These are phyloP conservation scores for Aspergillus sojae DNA, from an alignment of 2,329 filamentous ascomycete genomes.

Conservation along the genomic window DNA sequence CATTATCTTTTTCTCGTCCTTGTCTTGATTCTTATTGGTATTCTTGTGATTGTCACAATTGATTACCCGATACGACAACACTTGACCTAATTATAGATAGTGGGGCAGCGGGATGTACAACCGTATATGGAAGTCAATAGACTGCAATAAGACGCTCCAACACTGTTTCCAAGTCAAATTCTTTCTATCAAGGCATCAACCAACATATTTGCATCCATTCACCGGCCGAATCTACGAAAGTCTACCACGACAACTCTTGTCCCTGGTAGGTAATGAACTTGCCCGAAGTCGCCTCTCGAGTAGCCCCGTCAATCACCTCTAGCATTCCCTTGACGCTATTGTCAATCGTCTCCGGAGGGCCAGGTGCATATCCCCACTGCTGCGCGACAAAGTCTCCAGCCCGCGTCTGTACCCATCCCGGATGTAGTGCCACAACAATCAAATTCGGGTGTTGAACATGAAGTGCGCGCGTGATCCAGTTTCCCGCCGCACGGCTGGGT, in stretches of 20 bases:
- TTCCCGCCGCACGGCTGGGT: slow-evolving; percentile 25
- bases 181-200: neutral
- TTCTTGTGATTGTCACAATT: too few species aligned
- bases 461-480: slow-evolving; percentile 24
- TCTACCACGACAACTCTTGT: slow-evolving; percentile 23
- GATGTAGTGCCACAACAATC: slow-evolving; percentile 33
- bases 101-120: neutral
- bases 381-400: slow-evolving; percentile 33
- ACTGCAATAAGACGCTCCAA: neutral
- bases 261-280: slow-evolving; percentile 39
- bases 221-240: too few species aligned
- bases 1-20: too few species aligned
- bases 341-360: slow-evolving; percentile 33
- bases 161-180: neutral
- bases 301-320: slow-evolving; percentile 41
- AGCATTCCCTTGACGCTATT: slow-evolving; percentile 38
- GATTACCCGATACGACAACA: neutral
- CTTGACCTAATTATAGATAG: neutral
- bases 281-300: slow-evolving; percentile 34
- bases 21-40: too few species aligned
- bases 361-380: slow-evolving; percentile 33
- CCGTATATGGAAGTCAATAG: neutral
- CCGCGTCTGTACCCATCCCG: slow-evolving; percentile 40
- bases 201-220: neutral
- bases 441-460: slow-evolving; percentile 29